Evolutionary conservation across 2,329 filamentous ascomycete genomes (phyloP).

Genomic region (Diaporthe sp.): DNA sequence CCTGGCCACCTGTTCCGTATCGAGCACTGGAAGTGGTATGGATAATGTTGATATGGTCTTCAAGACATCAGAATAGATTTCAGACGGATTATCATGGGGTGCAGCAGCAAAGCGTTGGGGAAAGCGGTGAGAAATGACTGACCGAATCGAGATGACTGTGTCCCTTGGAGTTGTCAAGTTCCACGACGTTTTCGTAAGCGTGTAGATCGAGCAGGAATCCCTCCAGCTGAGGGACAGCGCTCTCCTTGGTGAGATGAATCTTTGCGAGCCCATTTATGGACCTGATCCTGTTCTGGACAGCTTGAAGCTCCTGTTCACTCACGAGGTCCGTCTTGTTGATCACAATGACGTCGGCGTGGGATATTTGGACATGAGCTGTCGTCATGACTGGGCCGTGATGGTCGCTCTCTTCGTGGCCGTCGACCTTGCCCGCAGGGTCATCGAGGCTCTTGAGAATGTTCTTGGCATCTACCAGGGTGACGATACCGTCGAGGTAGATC

Average conservation of each 20-base stretch:
- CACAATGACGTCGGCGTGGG: constrained; percentile 94
- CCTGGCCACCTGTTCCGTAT: constrained; percentile 66
- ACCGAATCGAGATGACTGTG: constrained; percentile 94
- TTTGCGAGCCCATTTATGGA: constrained; percentile 93
- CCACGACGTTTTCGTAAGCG: constrained; percentile 87
- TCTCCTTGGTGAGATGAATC: constrained; percentile 84
- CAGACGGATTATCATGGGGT: no score
- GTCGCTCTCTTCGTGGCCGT: constrained; percentile 65
- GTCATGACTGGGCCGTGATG: constrained; percentile 79
- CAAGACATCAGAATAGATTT: not conserved
- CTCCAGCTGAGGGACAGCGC: constrained; percentile 84
- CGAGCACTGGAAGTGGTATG: constrained; percentile 74
- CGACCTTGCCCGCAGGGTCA: constrained; percentile 71
- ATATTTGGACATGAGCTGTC: constrained; percentile 95
- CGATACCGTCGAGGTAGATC: constrained; percentile 97
- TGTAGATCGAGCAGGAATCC: constrained; percentile 91
- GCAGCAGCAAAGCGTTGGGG: not conserved
- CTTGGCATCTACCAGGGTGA: constrained; percentile 95
- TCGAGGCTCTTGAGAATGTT: constrained; percentile 89
- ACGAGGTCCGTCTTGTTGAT: constrained; percentile 96
- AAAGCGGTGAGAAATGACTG: constrained; percentile 48
- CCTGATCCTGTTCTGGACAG: constrained; percentile 77
- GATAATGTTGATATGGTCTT: constrained; percentile 89
- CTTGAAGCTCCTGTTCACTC: constrained; percentile 74
- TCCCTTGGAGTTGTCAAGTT: constrained; percentile 79